Percentiles rank a stretch among this genome's conserved stretches.
These are phyloP conservation scores for Auricularia sp. DNA, from an alignment of 768 basidiomycete genomes.

Conservation along the genomic window DNA sequence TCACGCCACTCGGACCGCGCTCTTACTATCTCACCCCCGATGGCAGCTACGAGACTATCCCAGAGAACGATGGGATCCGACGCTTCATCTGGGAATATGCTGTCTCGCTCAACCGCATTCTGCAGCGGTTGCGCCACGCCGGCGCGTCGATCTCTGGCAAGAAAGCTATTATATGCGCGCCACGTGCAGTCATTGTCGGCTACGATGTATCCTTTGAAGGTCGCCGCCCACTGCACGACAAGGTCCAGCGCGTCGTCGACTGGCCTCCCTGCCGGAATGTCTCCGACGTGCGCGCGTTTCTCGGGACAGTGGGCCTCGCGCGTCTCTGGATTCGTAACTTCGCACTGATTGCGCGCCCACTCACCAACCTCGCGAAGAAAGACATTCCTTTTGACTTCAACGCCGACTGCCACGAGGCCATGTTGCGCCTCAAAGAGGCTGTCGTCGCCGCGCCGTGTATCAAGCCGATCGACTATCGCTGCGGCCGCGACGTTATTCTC, in stretches of 20 bases:
- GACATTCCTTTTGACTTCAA: slow-evolving; percentile 22
- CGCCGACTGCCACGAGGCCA: slow-evolving; percentile 16
- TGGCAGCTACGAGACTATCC: slow-evolving; percentile 25
- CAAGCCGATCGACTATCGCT: slow-evolving; percentile 22
- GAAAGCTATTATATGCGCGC: slow-evolving; percentile 23
- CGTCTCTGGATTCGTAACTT: slow-evolving; percentile 16
- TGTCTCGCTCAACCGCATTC: slow-evolving; percentile 23
- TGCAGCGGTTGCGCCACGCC: slow-evolving; percentile 26
- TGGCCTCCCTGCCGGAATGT: slow-evolving; percentile 9
- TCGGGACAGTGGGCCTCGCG: slow-evolving; percentile 15
- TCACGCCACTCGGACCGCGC: too few species aligned
- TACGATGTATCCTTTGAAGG: slow-evolving; percentile 29
- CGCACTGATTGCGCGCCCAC: slow-evolving; percentile 10
- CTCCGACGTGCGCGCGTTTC: slow-evolving; percentile 4
- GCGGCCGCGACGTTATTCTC: slow-evolving; percentile 18
- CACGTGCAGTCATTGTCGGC: slow-evolving; percentile 23
- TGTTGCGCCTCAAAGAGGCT: slow-evolving; percentile 19
- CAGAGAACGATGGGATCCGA: slow-evolving; percentile 25
- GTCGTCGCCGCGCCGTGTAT: slow-evolving; percentile 20
- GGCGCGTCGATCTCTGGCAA: slow-evolving; percentile 28
- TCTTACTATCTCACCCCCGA: slow-evolving; percentile 18
- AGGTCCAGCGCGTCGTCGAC: slow-evolving; percentile 15
- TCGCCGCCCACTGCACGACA: slow-evolving; percentile 17
- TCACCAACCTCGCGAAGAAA: slow-evolving; percentile 14
- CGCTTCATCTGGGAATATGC: slow-evolving; percentile 33